Evolutionary conservation across 1,139 yeast genomes (phyloP).

Genomic region (Debaryomycetaceae sp.): DNA sequence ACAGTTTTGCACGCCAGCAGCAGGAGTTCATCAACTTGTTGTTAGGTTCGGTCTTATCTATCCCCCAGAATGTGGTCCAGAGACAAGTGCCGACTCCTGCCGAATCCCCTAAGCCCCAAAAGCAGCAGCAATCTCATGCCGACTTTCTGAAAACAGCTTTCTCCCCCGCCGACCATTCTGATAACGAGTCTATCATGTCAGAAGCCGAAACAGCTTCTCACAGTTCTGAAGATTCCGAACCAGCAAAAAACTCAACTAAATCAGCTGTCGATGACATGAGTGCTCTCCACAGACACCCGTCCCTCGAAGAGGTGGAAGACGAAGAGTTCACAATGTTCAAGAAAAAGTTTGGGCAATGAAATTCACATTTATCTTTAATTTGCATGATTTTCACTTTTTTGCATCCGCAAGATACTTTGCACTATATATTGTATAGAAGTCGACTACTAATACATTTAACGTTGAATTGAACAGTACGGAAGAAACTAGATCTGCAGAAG

Average conservation of each 20-base stretch:
- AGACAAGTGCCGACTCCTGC: neutral
- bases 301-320: slow-evolving; percentile 32
- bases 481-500: neutral
- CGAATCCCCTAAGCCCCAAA: neutral
- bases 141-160: neutral
- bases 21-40: neutral
- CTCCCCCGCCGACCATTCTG: slow-evolving; percentile 9
- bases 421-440: too few relatives aligned
- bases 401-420: neutral
- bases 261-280: neutral
- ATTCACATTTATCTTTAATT: neutral
- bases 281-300: slow-evolving; percentile 19
- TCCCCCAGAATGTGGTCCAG: neutral
- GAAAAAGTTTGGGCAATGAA: slow-evolving; percentile 30
- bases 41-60: neutral
- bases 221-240: slow-evolving; percentile 2
- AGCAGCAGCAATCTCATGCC: neutral
- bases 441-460: too few relatives aligned
- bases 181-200: slow-evolving; percentile 21
- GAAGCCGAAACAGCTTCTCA: slow-evolving; percentile 14
- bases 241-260: neutral
- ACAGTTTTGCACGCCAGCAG: neutral
- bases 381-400: neutral
- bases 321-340: slow-evolving; percentile 30
- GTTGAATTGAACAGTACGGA: too few relatives aligned